A percentile compares a stretch with the other conserved stretches of the same genome.
Evolutionary conservation across 768 basidiomycete species (phyloP).

Genomic region (Phallus indusiatus): DNA sequence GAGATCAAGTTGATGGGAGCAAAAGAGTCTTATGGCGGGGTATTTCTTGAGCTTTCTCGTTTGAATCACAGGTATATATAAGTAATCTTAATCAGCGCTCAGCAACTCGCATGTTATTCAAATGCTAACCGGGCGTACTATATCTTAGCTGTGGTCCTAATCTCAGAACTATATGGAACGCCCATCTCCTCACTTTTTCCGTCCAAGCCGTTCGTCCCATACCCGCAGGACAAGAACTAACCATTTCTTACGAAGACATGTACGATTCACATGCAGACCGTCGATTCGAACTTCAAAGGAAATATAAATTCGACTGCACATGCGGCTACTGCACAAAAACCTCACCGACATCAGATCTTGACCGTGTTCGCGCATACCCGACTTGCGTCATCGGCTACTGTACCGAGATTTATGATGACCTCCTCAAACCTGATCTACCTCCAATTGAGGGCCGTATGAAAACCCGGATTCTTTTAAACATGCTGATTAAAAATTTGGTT

Average conservation of each 20-base stretch:
- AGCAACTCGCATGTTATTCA: too few relatives aligned
- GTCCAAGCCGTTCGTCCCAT: not conserved
- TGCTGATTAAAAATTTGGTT: too few relatives aligned
- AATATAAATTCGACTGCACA: not conserved
- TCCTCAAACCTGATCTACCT: too few relatives aligned
- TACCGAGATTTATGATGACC: too few relatives aligned
- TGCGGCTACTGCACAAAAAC: not conserved
- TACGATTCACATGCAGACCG: not conserved
- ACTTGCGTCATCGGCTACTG: too few relatives aligned
- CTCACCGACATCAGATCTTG: too few relatives aligned
- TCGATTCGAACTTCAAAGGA: not conserved
- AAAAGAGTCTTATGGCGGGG: not conserved
- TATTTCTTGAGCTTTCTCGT: not conserved
- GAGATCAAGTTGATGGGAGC: not conserved
- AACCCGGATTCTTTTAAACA: too few relatives aligned
- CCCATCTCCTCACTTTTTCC: not conserved
- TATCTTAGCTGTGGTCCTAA: not conserved
- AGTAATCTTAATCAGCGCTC: too few relatives aligned
- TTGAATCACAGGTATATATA: not conserved
- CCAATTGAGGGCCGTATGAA: too few relatives aligned
- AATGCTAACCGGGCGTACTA: too few relatives aligned
- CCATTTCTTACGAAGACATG: not conserved
- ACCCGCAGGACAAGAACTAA: not conserved
- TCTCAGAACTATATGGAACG: not conserved
- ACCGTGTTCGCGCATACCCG: too few relatives aligned